A percentile compares a stretch with the other conserved stretches of the same genome.
Evolutionary conservation across 139 green algal species (phyloP).

Genomic region (Edaphochlamys debaryana): DNA sequence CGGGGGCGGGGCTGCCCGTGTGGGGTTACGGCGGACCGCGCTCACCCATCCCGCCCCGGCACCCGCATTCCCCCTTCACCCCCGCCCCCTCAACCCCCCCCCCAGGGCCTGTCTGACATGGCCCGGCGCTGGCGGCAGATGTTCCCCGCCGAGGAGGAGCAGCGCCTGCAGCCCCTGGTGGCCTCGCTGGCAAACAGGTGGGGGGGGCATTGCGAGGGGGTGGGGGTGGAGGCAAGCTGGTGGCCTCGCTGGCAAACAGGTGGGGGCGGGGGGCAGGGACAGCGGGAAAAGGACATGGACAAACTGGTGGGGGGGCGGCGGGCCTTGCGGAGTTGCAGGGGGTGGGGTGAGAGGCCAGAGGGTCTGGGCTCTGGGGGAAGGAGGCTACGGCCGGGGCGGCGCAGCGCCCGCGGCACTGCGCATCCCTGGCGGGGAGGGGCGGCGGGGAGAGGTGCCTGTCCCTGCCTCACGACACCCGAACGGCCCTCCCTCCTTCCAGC

Average conservation of each 20-base stretch:
- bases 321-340: too few species aligned
- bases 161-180: slow-evolving; percentile 86
- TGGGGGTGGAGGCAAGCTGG: background rate
- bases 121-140: slow-evolving; percentile 69
- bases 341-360: too few species aligned
- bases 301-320: too few species aligned
- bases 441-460: too few species aligned
- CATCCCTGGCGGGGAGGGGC: background rate
- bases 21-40: too few species aligned
- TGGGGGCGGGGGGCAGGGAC: background rate
- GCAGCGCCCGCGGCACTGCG: too few species aligned
- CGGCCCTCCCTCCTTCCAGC: too few species aligned
- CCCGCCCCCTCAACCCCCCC: background rate
- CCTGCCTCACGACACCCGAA: background rate
- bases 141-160: slow-evolving; percentile 72
- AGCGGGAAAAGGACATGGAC: background rate
- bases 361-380: too few species aligned
- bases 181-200: slow-evolving; percentile 50
- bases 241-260: too few species aligned
- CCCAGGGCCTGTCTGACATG: slow-evolving; percentile 61
- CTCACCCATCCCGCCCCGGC: too few species aligned
- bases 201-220: background rate
- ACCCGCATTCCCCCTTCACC: background rate
- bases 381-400: too few species aligned
- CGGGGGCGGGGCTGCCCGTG: too few species aligned